Base-by-base conservation (phyloP, 2,329 filamentous ascomycete genomes). In the Ascochyta pisi region DNA sequence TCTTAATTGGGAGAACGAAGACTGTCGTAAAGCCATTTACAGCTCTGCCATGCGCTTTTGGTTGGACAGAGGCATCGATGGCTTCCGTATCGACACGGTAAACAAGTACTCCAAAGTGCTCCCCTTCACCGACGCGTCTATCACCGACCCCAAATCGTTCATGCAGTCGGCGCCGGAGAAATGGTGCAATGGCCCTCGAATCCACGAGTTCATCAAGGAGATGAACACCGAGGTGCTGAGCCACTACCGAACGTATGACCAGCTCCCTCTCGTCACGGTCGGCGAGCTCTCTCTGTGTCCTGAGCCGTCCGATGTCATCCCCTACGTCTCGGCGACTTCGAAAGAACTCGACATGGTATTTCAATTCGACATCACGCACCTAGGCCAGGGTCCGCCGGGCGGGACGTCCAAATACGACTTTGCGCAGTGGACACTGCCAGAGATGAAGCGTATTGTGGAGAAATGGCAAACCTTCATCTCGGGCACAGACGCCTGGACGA, bases 171-270 rank as follows among this genome's bases (percentile, higher is more conserved):
- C 80, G 0, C 71, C 74, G 45, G 77, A 79, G 55, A 80, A 78
- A 62, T 86, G 80, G 63, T 82, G 81, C 53, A 86, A 86, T 46
- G 84, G 84, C 0, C 85, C 84, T 0, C 76, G 83, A 2, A 74
- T 87, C 48, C 83, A 86, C 61, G 84, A 86, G 50, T 86, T 79
- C 58, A 73, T 87, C 45, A 78, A 79, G 40, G 83, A 82, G 29
- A 77, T 86, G 50, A 79, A 84, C 6, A 70, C 76, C 31, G 77
- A 79, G 19, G 79, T 86, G 0, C 73, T 87, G 1, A 78, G 79
- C 43, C 79, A 84, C 50, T 86, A 86, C 60, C 80, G 82, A 62
- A 81, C 84, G 2, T 72, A 66, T 37, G 70, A 73, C 46, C 52
- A 52, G 6, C 60, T 66, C 10, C 57, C 61, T 0, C 50, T 73